Evolutionary conservation across 2,329 filamentous ascomycete genomes (phyloP).

Genomic region (Biscogniauxia mediterranea): DNA sequence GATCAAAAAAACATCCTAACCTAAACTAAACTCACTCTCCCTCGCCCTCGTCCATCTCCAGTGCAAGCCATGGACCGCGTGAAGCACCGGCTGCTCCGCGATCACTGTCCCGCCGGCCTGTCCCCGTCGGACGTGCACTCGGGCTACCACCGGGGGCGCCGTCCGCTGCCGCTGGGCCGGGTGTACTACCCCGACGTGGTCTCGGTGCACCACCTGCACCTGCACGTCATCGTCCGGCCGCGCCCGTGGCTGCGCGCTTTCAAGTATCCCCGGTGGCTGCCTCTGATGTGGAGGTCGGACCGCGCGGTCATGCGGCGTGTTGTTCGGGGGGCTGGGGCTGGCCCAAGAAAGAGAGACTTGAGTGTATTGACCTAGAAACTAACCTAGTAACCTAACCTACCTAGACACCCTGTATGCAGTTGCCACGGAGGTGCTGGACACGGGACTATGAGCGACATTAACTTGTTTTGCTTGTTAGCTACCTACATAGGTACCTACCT

Average conservation of each 20-base stretch:
- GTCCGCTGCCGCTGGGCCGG: conserved; percentile 9
- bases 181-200: conserved; percentile 19
- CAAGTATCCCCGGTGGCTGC: conserved; percentile 20
- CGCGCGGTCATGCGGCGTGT: conserved; percentile 5
- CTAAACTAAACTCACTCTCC: too few species aligned
- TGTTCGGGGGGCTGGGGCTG: not conserved
- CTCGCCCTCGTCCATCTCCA: not conserved
- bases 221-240: conserved; percentile 20
- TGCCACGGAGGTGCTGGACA: too few species aligned
- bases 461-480: too few species aligned
- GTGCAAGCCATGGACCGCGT: conserved; percentile 6
- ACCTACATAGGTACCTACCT: too few species aligned
- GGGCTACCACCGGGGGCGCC: conserved; percentile 20
- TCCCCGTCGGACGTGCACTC: not conserved
- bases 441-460: too few species aligned
- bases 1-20: too few species aligned
- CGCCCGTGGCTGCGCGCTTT: conserved; percentile 8
- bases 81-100: conserved; percentile 1
- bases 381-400: too few species aligned
- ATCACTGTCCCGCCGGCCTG: not conserved
- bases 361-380: too few species aligned
- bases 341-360: too few species aligned
- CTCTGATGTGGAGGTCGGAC: conserved; percentile 23
- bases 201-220: conserved; percentile 21
- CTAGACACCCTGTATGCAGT: too few species aligned